These are phyloP conservation scores for Crotalaria pallida DNA, from an alignment of 306 rosid genomes.

Conservation along the genomic window DNA sequence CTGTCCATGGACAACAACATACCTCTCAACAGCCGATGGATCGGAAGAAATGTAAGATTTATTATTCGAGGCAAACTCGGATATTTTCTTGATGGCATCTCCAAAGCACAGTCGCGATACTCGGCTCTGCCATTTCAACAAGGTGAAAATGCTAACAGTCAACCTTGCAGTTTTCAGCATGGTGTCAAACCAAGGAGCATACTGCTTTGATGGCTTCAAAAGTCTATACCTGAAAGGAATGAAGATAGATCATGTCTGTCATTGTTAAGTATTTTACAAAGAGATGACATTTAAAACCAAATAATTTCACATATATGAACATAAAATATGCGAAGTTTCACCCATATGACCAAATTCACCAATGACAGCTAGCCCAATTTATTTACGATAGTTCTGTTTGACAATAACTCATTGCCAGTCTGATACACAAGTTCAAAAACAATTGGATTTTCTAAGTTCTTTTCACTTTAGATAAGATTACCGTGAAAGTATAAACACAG, in stretches of 20 bases:
- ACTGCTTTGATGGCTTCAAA: constrained; percentile 90
- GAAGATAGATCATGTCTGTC: neutral
- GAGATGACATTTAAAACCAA: neutral
- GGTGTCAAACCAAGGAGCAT: constrained; percentile 83
- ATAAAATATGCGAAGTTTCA: neutral
- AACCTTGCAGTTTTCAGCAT: constrained; percentile 77
- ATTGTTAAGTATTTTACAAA: neutral
- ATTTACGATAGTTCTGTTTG: neutral
- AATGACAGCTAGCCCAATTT: neutral
- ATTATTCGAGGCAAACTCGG: constrained; percentile 42
- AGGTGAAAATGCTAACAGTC: constrained; percentile 64
- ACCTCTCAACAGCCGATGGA: constrained; percentile 66
- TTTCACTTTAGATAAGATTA: neutral
- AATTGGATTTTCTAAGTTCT: neutral
- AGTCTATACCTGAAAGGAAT: constrained; percentile 74
- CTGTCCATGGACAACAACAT: constrained; percentile 87
- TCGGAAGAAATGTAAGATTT: constrained; percentile 67
- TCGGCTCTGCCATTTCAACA: constrained; percentile 82
- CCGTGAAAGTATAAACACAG: neutral
- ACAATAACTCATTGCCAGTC: neutral
- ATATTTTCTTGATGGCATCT: constrained; percentile 62
- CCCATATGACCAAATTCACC: neutral
- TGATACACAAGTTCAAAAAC: neutral
- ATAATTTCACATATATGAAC: neutral
- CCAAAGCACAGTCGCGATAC: constrained; percentile 77